Percentiles rank a stretch among this genome's conserved stretches.
Conservation (phyloP, 2,329 filamentous ascomycete species). For the Bimuria novae-zelandiae region DNA sequence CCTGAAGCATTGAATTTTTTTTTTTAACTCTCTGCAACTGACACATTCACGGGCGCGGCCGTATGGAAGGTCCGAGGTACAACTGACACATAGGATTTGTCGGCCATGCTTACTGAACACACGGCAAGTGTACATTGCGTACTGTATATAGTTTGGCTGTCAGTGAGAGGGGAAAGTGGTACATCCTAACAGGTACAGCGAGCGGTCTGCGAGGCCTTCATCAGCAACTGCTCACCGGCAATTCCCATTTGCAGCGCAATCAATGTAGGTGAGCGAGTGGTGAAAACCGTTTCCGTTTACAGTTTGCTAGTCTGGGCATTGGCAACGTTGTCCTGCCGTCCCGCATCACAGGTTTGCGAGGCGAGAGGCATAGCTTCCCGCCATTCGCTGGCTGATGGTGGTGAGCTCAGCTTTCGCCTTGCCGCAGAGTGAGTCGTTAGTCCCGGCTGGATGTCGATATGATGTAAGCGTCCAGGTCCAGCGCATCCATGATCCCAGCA, state of each 20-base stretch:
- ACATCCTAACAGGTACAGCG: background rate
- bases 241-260: constrained; percentile 7
- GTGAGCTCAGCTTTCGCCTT: constrained; percentile 2
- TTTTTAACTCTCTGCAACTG: background rate
- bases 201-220: constrained; percentile 10
- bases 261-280: constrained; percentile 30
- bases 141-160: background rate
- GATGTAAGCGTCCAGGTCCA: constrained; percentile 26
- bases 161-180: constrained; percentile 1
- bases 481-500: constrained; percentile 30
- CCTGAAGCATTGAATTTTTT: background rate
- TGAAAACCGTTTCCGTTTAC: too few relatives aligned
- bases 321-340: constrained; percentile 30
- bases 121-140: too few relatives aligned
- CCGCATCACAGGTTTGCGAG: constrained; percentile 10
- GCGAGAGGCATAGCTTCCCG: constrained; percentile 10
- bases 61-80: background rate
- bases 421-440: constrained; percentile 20
- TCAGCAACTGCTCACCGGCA: constrained; percentile 29
- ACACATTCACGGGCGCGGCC: background rate
- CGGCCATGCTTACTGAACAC: constrained; percentile 5
- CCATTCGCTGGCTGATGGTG: background rate
- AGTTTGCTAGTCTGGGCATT: constrained; percentile 6
- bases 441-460: constrained; percentile 40
- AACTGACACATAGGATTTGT: background rate